Base-by-base conservation (phyloP, 1,139 yeast genomes). In the Debaryomyces singareniensis region DNA sequence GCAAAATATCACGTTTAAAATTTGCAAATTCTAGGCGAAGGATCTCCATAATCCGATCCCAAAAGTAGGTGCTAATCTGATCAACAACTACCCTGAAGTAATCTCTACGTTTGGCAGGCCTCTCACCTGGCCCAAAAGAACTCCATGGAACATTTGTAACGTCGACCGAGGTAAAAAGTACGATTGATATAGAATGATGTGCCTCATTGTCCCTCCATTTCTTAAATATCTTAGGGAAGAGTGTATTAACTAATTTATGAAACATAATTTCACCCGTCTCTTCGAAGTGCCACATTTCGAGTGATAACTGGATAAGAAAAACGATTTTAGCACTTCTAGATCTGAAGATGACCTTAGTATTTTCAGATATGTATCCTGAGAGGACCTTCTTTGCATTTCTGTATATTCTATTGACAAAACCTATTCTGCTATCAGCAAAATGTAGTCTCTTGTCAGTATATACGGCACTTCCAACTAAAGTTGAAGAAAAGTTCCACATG, bases 231-330 rank as follows among this genome's bases (percentile, higher is more conserved):
- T 80, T 83, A 0, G 99, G 98, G 36, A 93, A 76, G 34, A 91
- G 67, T 14, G 94, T 84, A 51, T 91, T 89, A 29, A 93, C 86
- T 45, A 93, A 75, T 53, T 87, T 87, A 52, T 89, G 94, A 51
- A 89, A 91, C 72, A 86, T 75, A 30, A 89, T 83, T 47, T 89
- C 97, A 1, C 98, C 98, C 43, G 82, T 83, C 48, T 89, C 96
- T 55, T 91, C 97, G 53, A 93, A 93, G 50, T 89, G 87, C 95
- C 97, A 93, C 96, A 91, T 93, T 48, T 93, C 99, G 25, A 82
- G 70, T 1, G 96, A 84, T 41, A 89, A 75, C 51, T 93, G 98
- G 30, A 93, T 77, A 37, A 93, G 65, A 29, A 89, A 84, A 9
- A 87, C 73, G 36, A 89, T 60, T 35, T 84, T 75, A 2, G 97